Evolutionary conservation across 129 eudicot genomes (phyloP), one percentile per base, ranked within the genome.

Genomic region (Solidago caesia): DNA sequence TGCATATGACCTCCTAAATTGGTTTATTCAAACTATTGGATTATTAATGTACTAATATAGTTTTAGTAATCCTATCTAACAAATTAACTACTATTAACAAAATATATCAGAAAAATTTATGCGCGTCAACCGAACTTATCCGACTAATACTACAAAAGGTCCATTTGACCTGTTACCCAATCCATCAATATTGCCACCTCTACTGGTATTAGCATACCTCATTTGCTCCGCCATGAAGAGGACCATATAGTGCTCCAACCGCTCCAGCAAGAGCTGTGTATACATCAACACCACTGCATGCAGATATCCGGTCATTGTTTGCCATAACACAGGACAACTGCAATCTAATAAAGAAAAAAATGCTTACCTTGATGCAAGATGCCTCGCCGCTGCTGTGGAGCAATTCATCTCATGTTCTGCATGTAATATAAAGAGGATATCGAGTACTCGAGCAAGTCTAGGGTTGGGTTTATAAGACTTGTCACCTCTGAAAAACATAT

Each of bases 381-480:
- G 98, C 53, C 98, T 79, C 5, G 98, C 96, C 53, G 98, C 98
- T 79, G 98, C 92, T 42, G 98, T 93, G 39, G 98, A 93, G 79
- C 98, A 93, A 79, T 93, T 93, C 98, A 93, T 93, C 80, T 93
- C 98, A 93, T 93, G 98, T 67, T 93, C 98, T 4, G 98, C 98
- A 75, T 93, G 98, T 59, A 93, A 84, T 74, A 93, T 85, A 80
- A 93, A 93, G 14, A 93, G 96, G 77, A 93, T 82, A 79, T 93
- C 96, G 4, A 93, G 86, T 5, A 83, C 98, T 52, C 99, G 96
- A 74, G 99, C 99, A 70, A 94, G 91, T 65, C 96, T 87, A 21
- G 99, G 96, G 78, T 94, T 94, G 55, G 99, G 99, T 81, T 87
- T 94, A 51, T 94, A 94, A 55, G 92, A 44, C 85, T 91, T 88